Conservation (phyloP, 2,329 filamentous ascomycete species). For the Chrysosporium keratinophilum region DNA sequence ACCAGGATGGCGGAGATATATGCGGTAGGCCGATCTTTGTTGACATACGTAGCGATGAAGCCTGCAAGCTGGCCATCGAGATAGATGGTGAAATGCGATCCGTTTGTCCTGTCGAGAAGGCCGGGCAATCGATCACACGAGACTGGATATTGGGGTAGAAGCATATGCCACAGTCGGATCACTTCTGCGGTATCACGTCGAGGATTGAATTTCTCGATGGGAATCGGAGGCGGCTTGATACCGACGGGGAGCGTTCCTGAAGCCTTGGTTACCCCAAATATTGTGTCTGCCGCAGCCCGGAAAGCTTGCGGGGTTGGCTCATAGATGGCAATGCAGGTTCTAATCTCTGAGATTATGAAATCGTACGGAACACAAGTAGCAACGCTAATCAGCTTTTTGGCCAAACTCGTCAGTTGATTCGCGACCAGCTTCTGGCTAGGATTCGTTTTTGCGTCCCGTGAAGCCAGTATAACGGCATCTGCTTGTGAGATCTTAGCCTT, state of each 20-base stretch:
- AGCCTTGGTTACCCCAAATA: slow-evolving; percentile 28
- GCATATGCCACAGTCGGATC: slow-evolving; percentile 13
- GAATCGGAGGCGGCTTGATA: slow-evolving; percentile 13
- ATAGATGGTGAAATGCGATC: slow-evolving; percentile 11
- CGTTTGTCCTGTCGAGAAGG: slow-evolving; percentile 14
- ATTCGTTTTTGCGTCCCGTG: slow-evolving; percentile 32
- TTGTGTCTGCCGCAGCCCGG: slow-evolving; percentile 29
- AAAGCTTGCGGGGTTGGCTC: slow-evolving; percentile 38
- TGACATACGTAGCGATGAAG: slow-evolving; percentile 15
- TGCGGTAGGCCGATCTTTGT: slow-evolving; percentile 13
- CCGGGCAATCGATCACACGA: slow-evolving; percentile 4
- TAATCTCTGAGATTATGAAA: slow-evolving; percentile 29
- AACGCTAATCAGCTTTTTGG: slow-evolving; percentile 29
- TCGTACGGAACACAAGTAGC: slow-evolving; percentile 39
- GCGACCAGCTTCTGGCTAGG: slow-evolving; percentile 30
- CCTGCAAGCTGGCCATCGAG: slow-evolving; percentile 3
- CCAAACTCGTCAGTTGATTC: slow-evolving; percentile 24
- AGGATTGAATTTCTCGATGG: slow-evolving; percentile 10
- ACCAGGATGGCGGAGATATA: slow-evolving; percentile 19
- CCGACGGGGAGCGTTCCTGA: slow-evolving; percentile 31
- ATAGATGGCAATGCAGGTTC: slow-evolving; percentile 37
- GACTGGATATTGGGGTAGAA: slow-evolving; percentile 14
- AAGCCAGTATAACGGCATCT: slow-evolving; percentile 33
- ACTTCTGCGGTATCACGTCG: slow-evolving; percentile 7
- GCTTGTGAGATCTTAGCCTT: slow-evolving; percentile 28